phyloP scores from a whole-genome alignment of 2,329 filamentous ascomycete genomes.

The Colletotrichum tabaci region DNA sequence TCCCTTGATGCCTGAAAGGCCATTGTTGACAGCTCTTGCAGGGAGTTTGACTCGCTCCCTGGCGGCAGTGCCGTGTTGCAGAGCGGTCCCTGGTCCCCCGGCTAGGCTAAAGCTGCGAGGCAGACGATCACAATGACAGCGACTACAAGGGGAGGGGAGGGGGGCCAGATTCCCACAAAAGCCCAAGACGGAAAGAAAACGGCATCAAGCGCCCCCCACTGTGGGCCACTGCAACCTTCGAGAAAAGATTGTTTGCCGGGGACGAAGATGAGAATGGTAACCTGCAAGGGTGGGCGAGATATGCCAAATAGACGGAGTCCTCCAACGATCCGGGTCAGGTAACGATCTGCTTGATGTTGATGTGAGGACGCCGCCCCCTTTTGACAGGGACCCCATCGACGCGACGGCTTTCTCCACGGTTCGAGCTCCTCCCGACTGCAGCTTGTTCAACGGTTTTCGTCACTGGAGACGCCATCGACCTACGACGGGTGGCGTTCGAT shows the following conservation, averaged over 20 bases:
- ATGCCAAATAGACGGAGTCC: background rate
- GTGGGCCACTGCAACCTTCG: conserved; percentile 18
- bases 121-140: conserved; percentile 33
- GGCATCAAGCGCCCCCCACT: conserved; percentile 22
- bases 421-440: background rate
- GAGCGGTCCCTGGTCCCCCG: conserved; percentile 2
- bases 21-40: background rate
- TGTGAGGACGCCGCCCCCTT: background rate
- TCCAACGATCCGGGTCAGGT: background rate
- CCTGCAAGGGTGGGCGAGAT: background rate
- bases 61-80: background rate
- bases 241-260: background rate
- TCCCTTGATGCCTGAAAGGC: background rate
- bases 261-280: background rate
- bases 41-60: conserved; percentile 25
- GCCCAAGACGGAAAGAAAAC: background rate
- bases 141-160: background rate
- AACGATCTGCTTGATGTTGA: conserved; percentile 23
- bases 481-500: background rate
- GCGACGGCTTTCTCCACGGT: conserved; percentile 17
- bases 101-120: conserved; percentile 3
- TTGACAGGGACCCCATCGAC: conserved; percentile 9
- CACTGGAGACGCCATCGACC: no score
- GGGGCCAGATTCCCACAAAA: background rate
- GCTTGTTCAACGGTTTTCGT: background rate